These are phyloP conservation scores for Rhizodiscina lignyota DNA, from an alignment of 495 filamentous ascomycete genomes.

Conservation along the genomic window DNA sequence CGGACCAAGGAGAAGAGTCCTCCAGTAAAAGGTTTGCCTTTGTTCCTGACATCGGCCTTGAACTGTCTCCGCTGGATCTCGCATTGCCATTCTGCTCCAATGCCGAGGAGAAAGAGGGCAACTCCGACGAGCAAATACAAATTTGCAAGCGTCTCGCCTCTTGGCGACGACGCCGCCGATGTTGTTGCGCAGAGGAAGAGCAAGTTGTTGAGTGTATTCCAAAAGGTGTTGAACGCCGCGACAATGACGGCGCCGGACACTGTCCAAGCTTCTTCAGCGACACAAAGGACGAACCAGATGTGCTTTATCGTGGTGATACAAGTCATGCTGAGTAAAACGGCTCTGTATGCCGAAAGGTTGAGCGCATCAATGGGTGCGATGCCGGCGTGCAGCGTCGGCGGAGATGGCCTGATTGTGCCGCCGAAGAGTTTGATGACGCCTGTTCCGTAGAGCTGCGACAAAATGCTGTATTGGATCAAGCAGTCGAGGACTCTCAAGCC, in stretches of 20 bases:
- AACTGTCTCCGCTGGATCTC: constrained; percentile 39
- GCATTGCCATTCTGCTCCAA: constrained; percentile 28
- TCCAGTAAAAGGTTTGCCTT: constrained; percentile 33
- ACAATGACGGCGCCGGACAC: constrained; percentile 6
- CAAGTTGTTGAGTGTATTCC: constrained; percentile 23
- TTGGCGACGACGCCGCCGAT: constrained; percentile 17
- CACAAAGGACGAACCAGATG: constrained; percentile 8
- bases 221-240: constrained; percentile 9
- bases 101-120: constrained; percentile 26
- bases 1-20: constrained; percentile 35
- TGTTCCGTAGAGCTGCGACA: constrained; percentile 19
- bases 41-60: constrained; percentile 33
- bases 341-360: constrained; percentile 23
- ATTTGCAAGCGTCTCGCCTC: constrained; percentile 7
- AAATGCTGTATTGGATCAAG: constrained; percentile 38
- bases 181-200: constrained; percentile 26
- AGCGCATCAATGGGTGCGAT: constrained; percentile 16
- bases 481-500: constrained; percentile 38
- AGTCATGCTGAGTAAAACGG: constrained; percentile 31
- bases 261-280: constrained; percentile 9
- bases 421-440: constrained; percentile 16
- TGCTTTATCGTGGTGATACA: constrained; percentile 15
- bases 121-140: constrained; percentile 27
- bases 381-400: constrained; percentile 17
- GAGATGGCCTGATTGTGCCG: constrained; percentile 15